Conservation (phyloP, 129 eudicot species). For the Kitagawia praeruptora region DNA sequence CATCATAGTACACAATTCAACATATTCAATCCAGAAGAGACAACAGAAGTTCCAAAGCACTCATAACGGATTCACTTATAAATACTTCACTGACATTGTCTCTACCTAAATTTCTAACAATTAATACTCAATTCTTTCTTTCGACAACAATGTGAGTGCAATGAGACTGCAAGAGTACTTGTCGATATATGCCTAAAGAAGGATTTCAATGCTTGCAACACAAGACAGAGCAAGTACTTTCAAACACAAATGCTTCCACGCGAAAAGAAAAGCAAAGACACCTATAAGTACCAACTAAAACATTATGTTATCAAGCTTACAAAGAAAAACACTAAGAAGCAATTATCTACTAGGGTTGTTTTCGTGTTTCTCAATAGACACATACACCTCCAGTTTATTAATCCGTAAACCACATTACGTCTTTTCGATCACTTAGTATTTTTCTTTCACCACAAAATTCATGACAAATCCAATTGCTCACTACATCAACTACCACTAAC, state of each 20-base stretch:
- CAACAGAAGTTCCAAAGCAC: neutral
- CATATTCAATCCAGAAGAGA: neutral
- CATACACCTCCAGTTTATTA: neutral
- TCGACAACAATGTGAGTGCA: neutral
- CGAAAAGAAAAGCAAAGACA: no score
- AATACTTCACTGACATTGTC: neutral
- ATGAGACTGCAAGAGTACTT: neutral
- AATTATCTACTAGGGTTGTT: neutral
- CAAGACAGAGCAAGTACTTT: neutral
- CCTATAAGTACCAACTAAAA: neutral
- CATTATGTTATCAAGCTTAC: neutral
- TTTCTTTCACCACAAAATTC: neutral
- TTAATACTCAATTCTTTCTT: neutral
- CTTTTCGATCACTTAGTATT: neutral
- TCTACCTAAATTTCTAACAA: neutral
- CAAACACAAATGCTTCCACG: neutral
- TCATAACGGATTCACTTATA: neutral
- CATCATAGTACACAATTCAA: neutral
- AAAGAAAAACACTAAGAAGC: no score
- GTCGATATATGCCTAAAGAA: neutral
- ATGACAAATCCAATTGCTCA: neutral
- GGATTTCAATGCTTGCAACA: neutral
- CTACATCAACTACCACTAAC: neutral
- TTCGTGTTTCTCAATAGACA: neutral
- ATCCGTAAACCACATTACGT: neutral